Evolutionary conservation across 768 basidiomycete genomes (phyloP).

Genomic region (Dictyophora rubrovolvata): DNA sequence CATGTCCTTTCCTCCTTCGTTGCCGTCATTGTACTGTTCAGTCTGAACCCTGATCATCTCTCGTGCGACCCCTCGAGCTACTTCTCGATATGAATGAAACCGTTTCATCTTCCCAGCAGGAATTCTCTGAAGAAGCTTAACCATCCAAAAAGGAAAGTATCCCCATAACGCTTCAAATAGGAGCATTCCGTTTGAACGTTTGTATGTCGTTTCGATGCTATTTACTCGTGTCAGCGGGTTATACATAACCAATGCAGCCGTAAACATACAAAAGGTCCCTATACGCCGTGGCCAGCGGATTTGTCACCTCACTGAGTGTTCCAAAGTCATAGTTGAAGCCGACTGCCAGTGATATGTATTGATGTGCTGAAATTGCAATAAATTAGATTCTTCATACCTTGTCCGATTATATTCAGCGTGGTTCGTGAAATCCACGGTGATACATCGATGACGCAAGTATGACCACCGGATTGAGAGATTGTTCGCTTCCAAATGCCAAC

Average conservation of each 20-base stretch:
- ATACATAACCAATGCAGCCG: not conserved
- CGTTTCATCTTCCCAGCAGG: not conserved
- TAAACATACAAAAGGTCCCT: not conserved
- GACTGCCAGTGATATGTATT: slow-evolving; percentile 7
- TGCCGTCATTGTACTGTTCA: not conserved
- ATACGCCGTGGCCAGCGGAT: not conserved
- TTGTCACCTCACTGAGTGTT: slow-evolving; percentile 10
- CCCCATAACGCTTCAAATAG: not conserved
- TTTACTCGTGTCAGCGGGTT: not conserved
- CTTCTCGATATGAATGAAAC: not conserved
- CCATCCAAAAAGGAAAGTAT: not conserved
- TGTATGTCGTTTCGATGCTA: not conserved
- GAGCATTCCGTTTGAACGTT: not conserved
- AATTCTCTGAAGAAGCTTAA: not conserved
- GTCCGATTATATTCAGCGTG: slow-evolving; percentile 6
- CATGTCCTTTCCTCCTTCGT: slow-evolving; percentile 4
- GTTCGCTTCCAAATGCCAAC: not conserved
- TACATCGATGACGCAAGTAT: not conserved
- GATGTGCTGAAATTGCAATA: not conserved
- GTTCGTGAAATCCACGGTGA: slow-evolving; percentile 3
- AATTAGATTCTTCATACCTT: not conserved
- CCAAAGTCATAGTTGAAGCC: slow-evolving; percentile 18
- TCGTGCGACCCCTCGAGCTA: not conserved
- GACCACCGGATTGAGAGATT: not conserved
- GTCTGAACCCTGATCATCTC: not conserved